phyloP scores from a whole-genome alignment of 192 early-diverging fungal genomes.

The Linnemannia hyalina region DNA sequence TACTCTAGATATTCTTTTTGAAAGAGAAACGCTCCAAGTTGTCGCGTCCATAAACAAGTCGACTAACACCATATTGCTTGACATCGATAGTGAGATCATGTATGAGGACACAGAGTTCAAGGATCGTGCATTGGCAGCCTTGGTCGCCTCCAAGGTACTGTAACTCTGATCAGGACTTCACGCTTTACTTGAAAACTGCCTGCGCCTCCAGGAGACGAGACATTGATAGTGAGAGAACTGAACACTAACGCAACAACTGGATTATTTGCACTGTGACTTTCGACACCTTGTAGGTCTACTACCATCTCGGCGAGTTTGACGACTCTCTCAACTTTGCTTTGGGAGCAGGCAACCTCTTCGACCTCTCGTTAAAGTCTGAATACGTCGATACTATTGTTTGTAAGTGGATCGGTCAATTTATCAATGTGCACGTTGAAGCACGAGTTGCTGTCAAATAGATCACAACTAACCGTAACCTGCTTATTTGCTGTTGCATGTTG shows the following conservation, averaged over 20 bases:
- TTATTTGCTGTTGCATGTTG: no score
- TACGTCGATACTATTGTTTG: constrained; percentile 97
- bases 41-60: not conserved
- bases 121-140: constrained; percentile 89
- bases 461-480: not conserved
- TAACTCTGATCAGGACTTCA: not conserved
- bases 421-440: not conserved
- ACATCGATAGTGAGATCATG: constrained; percentile 84
- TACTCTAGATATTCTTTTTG: not conserved
- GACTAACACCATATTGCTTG: constrained; percentile 1
- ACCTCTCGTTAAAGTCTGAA: constrained; percentile 82
- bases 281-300: constrained; percentile 81
- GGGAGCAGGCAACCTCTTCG: constrained; percentile 92
- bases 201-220: not conserved
- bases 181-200: not conserved
- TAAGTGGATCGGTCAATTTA: constrained; percentile 51
- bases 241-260: not conserved
- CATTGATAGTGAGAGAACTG: not conserved
- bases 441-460: not conserved
- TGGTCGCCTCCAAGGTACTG: constrained; percentile 94
- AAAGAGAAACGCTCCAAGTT: not conserved
- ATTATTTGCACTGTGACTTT: not conserved
- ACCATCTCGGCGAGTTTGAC: constrained; percentile 95
- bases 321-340: constrained; percentile 97
- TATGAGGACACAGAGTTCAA: constrained; percentile 92